These are phyloP conservation scores for Irpex rosettiformis DNA, from an alignment of 1,284 basidiomycete genomes.

Conservation along the genomic window DNA sequence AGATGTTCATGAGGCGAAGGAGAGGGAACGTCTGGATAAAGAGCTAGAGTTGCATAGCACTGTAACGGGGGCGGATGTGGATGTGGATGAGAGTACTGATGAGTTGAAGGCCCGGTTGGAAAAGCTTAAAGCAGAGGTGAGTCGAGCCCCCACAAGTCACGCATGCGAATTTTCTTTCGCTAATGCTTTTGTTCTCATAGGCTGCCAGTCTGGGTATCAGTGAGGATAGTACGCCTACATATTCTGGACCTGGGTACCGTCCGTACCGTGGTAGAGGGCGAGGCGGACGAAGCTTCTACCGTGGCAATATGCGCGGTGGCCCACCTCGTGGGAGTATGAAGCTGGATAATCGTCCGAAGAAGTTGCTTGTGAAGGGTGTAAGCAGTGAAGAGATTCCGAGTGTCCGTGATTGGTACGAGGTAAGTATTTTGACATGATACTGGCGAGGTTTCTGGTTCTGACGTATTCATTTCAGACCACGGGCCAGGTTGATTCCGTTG, in stretches of 20 bases:
- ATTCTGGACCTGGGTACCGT: constrained; percentile 44
- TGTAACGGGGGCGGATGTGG: constrained; percentile 30
- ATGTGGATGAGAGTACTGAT: constrained; percentile 58
- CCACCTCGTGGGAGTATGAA: constrained; percentile 71
- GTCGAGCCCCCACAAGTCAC: constrained; percentile 16
- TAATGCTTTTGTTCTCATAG: constrained; percentile 32
- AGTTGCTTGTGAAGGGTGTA: constrained; percentile 71
- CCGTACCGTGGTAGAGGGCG: constrained; percentile 72
- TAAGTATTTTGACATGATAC: constrained; percentile 29
- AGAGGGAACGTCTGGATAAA: constrained; percentile 68
- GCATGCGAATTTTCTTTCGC: not conserved
- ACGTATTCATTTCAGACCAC: constrained; percentile 41
- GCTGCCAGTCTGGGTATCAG: constrained; percentile 77
- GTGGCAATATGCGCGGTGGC: constrained; percentile 64
- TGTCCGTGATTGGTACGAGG: constrained; percentile 82
- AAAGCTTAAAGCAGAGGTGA: constrained; percentile 79
- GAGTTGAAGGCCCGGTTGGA: constrained; percentile 78
- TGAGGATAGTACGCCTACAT: constrained; percentile 29
- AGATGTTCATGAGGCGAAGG: constrained; percentile 47
- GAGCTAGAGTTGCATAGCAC: constrained; percentile 68
- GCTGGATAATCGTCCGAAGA: constrained; percentile 88
- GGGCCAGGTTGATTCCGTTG: constrained; percentile 64
- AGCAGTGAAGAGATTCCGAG: constrained; percentile 52
- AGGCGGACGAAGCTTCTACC: constrained; percentile 51
- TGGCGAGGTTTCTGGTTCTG: constrained; percentile 3